Evolutionary conservation across 306 rosid species (phyloP).

Genomic region (Vicia villosa): DNA sequence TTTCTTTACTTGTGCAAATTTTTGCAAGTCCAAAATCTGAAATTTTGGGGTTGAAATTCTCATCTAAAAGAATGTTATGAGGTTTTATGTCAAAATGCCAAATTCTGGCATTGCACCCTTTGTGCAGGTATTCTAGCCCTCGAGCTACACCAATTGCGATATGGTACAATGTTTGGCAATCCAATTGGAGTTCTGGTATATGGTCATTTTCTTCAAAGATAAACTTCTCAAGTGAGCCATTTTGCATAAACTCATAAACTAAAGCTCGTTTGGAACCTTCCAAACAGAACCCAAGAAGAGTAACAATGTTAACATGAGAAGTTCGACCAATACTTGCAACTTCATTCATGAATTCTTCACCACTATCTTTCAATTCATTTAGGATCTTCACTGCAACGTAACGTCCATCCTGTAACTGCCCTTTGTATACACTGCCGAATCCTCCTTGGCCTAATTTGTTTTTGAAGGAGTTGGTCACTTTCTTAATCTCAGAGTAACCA

Average conservation of each 20-base stretch:
- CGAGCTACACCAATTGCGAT: conserved; percentile 36
- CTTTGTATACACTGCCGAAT: conserved; percentile 26
- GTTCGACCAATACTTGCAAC: not conserved
- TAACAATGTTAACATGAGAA: conserved; percentile 1
- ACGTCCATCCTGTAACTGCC: not conserved
- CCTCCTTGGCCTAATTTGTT: conserved; percentile 48
- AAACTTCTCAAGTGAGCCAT: conserved; percentile 34
- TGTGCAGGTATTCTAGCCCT: conserved; percentile 32
- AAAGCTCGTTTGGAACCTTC: not conserved
- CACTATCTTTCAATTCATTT: not conserved
- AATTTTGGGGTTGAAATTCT: not conserved
- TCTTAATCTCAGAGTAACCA: conserved; percentile 24
- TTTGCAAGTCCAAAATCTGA: conserved; percentile 17
- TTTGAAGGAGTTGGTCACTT: conserved; percentile 34
- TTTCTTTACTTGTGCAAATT: conserved; percentile 5
- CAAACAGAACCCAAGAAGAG: not conserved
- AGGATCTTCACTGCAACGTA: conserved; percentile 7
- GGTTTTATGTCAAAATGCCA: conserved; percentile 40
- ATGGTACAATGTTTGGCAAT: conserved; percentile 4
- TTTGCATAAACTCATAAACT: conserved; percentile 1
- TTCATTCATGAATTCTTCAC: not conserved
- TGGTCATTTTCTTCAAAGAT: conserved; percentile 18
- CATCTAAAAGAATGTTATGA: conserved; percentile 5
- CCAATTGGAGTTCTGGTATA: not conserved
- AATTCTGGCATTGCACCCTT: conserved; percentile 29